Evolutionary conservation across 2,329 filamentous ascomycete genomes (phyloP).

Genomic region (Zalaria obscura): DNA sequence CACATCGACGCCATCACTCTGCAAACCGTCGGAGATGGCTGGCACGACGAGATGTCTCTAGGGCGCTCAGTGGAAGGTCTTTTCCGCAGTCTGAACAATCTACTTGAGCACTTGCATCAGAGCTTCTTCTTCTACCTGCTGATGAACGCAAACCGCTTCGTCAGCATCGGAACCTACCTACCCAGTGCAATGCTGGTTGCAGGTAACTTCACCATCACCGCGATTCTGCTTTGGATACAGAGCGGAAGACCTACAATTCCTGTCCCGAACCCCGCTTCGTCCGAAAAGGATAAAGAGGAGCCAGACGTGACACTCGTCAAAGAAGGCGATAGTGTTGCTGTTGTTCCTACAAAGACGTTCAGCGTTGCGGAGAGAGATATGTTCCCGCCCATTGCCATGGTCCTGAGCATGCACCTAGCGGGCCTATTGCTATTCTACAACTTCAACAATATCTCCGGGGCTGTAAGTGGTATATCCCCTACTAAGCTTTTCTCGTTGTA

Average conservation of each 20-base stretch:
- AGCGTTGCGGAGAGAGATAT: constrained; percentile 46
- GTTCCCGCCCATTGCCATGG: constrained; percentile 58
- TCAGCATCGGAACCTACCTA: constrained; percentile 94
- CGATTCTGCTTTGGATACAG: constrained; percentile 84
- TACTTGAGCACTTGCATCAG: constrained; percentile 92
- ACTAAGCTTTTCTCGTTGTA: background rate
- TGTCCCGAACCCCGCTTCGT: constrained; percentile 19
- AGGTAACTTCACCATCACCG: constrained; percentile 88
- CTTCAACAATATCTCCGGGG: constrained; percentile 61
- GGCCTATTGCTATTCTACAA: constrained; percentile 70
- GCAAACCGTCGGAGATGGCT: constrained; percentile 77
- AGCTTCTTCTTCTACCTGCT: constrained; percentile 99
- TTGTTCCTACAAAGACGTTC: constrained; percentile 24
- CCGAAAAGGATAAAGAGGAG: constrained; percentile 15
- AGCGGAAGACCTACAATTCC: constrained; percentile 42
- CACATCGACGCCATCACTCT: constrained; percentile 93
- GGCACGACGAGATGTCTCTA: constrained; percentile 96
- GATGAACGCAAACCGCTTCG: constrained; percentile 82
- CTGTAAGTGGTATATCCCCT: constrained; percentile 35
- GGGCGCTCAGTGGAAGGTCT: constrained; percentile 80
- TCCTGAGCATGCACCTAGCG: constrained; percentile 59
- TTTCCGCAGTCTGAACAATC: constrained; percentile 87
- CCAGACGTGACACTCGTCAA: constrained; percentile 21
- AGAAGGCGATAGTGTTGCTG: constrained; percentile 18
- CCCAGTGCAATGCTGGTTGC: constrained; percentile 96